Evolutionary conservation across 2,329 filamentous ascomycete species (phyloP).

Genomic region (Podosphaera leucotricha): DNA sequence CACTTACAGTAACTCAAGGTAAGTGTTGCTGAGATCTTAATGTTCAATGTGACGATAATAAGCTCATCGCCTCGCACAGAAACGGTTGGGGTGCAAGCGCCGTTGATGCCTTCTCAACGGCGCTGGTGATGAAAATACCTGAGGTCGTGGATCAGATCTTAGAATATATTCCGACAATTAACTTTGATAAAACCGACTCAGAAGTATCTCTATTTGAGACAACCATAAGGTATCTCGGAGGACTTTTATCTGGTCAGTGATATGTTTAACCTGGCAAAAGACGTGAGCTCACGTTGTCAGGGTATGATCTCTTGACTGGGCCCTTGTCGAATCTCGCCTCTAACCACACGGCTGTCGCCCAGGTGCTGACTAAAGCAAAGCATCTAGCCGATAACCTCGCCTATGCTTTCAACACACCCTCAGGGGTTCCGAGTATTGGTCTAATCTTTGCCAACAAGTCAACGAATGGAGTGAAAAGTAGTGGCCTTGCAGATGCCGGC

Average conservation of each 20-base stretch:
- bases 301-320: slow-evolving; percentile 48
- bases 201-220: slow-evolving; percentile 68
- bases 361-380: slow-evolving; percentile 41
- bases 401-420: slow-evolving; percentile 54
- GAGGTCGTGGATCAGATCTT: slow-evolving; percentile 48
- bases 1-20: slow-evolving; percentile 44
- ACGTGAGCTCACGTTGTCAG: slow-evolving; percentile 15
- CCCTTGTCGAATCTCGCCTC: slow-evolving; percentile 30
- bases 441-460: slow-evolving; percentile 33
- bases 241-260: slow-evolving; percentile 47
- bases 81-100: slow-evolving; percentile 72
- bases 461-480: slow-evolving; percentile 28
- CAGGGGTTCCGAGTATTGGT: slow-evolving; percentile 49
- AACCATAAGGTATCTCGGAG: slow-evolving; percentile 69
- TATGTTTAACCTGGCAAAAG: not conserved
- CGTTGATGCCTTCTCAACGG: slow-evolving; percentile 59
- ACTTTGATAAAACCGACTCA: slow-evolving; percentile 37
- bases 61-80: slow-evolving; percentile 22
- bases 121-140: slow-evolving; percentile 48
- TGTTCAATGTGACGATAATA: not conserved
- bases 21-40: slow-evolving; percentile 10
- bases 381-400: slow-evolving; percentile 49
- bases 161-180: slow-evolving; percentile 41
- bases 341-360: slow-evolving; percentile 23
- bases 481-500: slow-evolving; percentile 54